phyloP scores from a whole-genome alignment of 1,284 basidiomycete genomes.

The Nidula niveotomentosa region DNA sequence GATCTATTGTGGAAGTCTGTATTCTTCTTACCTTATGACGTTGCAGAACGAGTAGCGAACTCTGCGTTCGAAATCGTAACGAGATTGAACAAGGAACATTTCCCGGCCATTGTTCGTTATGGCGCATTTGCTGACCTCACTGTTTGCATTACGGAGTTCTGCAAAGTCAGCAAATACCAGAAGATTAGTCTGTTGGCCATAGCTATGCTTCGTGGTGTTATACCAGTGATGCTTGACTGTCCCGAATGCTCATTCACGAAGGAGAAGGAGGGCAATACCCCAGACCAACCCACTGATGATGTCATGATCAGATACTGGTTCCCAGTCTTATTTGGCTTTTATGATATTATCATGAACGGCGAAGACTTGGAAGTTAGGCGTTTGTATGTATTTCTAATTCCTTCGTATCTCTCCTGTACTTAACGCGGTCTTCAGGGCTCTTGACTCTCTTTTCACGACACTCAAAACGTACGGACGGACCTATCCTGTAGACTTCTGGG shows the following conservation, averaged over 20 bases:
- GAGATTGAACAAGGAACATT: conserved; percentile 89
- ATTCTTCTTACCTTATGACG: conserved; percentile 2
- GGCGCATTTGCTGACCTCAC: conserved; percentile 96
- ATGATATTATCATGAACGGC: conserved; percentile 99
- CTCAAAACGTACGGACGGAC: conserved; percentile 88
- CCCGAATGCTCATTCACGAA: conserved; percentile 74
- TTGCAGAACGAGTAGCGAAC: conserved; percentile 83
- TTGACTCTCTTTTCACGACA: conserved; percentile 95
- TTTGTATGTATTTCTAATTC: conserved; percentile 57
- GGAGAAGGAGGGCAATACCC: conserved; percentile 23
- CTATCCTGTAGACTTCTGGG: conserved; percentile 96
- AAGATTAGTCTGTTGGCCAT: conserved; percentile 97
- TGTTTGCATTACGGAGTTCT: conserved; percentile 98
- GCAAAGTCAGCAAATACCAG: conserved; percentile 98
- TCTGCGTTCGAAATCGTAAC: conserved; percentile 98
- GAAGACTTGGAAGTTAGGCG: conserved; percentile 98
- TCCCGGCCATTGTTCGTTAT: conserved; percentile 86
- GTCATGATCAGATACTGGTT: conserved; percentile 97
- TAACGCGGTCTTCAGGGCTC: conserved; percentile 56
- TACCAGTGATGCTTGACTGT: conserved; percentile 87
- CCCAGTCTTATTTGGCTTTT: conserved; percentile 95
- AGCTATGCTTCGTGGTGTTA: conserved; percentile 91
- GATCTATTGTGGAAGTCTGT: not conserved
- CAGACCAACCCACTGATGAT: conserved; percentile 58
- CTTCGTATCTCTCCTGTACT: conserved; percentile 2